These are phyloP conservation scores for Clarkia xantiana DNA, from an alignment of 345 rosid species.

Conservation along the genomic window DNA sequence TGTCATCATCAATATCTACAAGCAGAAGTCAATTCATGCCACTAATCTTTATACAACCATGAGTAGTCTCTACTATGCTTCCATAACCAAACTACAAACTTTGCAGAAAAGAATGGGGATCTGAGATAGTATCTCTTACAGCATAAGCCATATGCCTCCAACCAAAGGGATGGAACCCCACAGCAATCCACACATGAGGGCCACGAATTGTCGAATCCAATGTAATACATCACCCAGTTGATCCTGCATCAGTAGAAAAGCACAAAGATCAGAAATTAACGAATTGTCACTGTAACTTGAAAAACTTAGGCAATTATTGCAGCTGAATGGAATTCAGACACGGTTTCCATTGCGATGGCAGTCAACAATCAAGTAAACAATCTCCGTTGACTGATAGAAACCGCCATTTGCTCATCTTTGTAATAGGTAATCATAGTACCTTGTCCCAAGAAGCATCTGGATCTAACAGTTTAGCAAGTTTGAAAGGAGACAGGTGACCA, in stretches of 20 bases:
- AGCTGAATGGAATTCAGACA: no score
- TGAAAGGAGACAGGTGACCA: conserved; percentile 61
- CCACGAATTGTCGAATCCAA: conserved; percentile 87
- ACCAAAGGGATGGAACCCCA: conserved; percentile 81
- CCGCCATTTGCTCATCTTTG: no score
- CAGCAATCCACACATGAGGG: conserved; percentile 60
- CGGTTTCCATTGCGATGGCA: conserved; percentile 1
- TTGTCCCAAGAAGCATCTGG: conserved; percentile 93
- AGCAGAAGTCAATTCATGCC: no score
- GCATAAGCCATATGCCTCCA: conserved; percentile 75
- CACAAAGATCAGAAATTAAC: not conserved
- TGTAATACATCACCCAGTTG: conserved; percentile 96
- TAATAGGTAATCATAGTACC: conserved; percentile 14
- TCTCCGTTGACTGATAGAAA: no score
- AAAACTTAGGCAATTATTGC: no score
- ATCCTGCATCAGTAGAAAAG: conserved; percentile 40
- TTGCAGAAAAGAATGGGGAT: not conserved
- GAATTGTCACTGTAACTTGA: no score
- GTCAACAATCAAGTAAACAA: no score
- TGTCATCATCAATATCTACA: no score
- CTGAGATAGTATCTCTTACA: conserved; percentile 36
- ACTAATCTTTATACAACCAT: no score
- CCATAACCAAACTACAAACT: not conserved
- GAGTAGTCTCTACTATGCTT: not conserved
- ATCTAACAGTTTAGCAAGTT: conserved; percentile 63